phyloP scores from a whole-genome alignment of 169 alveolate genomes.

The Cryptosporidium parvum region DNA sequence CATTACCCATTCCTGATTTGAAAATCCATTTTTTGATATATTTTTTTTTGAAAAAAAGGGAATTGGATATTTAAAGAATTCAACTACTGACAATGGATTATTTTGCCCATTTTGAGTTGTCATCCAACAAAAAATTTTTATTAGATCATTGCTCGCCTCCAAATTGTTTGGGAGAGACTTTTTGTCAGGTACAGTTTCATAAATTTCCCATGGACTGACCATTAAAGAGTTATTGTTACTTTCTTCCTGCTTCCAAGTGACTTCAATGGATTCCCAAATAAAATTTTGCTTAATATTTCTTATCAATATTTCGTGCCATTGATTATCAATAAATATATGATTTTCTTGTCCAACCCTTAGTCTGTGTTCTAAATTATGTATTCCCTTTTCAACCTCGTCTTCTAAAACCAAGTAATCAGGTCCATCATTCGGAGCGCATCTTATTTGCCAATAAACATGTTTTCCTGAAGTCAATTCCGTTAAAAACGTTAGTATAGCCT shows the following conservation, averaged over 20 bases:
- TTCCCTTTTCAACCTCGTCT: conserved; percentile 44
- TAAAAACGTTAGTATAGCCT: conserved; percentile 23
- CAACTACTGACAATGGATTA: conserved; percentile 39
- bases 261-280: conserved; percentile 58
- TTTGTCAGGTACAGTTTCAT: conserved; percentile 32
- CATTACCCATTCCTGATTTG: conserved; percentile 78
- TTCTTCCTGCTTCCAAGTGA: conserved; percentile 36
- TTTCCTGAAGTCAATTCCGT: conserved; percentile 2
- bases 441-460: conserved; percentile 50
- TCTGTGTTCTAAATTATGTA: conserved; percentile 23
- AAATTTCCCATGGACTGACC: conserved; percentile 74
- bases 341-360: conserved; percentile 31
- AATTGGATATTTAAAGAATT: conserved; percentile 41
- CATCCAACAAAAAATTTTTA: conserved; percentile 47
- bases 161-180: neutral
- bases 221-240: conserved; percentile 1
- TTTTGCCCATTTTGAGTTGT: conserved; percentile 11
- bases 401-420: conserved; percentile 69
- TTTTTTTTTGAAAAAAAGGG: conserved; percentile 60
- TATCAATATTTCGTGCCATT: conserved; percentile 66
- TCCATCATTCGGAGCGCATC: conserved; percentile 45
- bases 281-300: conserved; percentile 6
- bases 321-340: conserved; percentile 12
- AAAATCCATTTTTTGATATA: conserved; percentile 49
- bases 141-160: conserved; percentile 24